A percentile compares a stretch with the other conserved stretches of the same genome.
phyloP scores from a whole-genome alignment of 2,329 filamentous ascomycete genomes.

The Cladosporium sp. region DNA sequence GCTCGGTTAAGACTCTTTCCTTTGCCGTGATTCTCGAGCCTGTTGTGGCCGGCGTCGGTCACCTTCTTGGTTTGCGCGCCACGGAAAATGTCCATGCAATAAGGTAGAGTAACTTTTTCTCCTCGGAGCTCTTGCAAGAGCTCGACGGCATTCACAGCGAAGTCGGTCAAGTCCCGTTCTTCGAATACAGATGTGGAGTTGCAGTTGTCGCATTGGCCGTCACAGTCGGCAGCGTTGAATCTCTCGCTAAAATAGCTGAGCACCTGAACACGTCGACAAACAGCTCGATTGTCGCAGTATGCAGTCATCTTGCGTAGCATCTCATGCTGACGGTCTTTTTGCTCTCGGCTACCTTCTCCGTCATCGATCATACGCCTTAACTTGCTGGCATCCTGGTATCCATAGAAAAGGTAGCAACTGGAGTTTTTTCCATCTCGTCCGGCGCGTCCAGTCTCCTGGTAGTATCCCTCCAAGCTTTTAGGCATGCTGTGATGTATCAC shows the following conservation, averaged over 20 bases:
- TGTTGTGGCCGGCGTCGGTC: slow-evolving; percentile 49
- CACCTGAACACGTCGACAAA: slow-evolving; percentile 84
- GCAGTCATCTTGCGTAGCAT: slow-evolving; percentile 84
- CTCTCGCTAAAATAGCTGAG: slow-evolving; percentile 91
- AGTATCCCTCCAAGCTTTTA: slow-evolving; percentile 96
- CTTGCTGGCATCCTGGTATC: slow-evolving; percentile 69
- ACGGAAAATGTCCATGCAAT: slow-evolving; percentile 80
- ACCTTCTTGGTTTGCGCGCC: slow-evolving; percentile 62
- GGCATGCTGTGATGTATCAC: slow-evolving; percentile 91
- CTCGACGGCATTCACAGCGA: slow-evolving; percentile 66
- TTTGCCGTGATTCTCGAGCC: slow-evolving; percentile 59
- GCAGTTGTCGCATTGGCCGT: slow-evolving; percentile 84
- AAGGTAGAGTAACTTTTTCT: slow-evolving; percentile 65
- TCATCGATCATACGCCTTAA: slow-evolving; percentile 78
- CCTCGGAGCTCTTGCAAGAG: slow-evolving; percentile 59
- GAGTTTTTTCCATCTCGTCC: slow-evolving; percentile 86
- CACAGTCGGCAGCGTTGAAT: slow-evolving; percentile 63
- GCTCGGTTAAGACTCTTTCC: slow-evolving; percentile 67
- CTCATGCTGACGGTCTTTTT: slow-evolving; percentile 76
- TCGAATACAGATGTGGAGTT: slow-evolving; percentile 67
- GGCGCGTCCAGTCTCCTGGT: slow-evolving; percentile 94
- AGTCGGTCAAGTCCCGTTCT: slow-evolving; percentile 69
- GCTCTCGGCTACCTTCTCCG: slow-evolving; percentile 69
- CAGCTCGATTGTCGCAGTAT: slow-evolving; percentile 83
- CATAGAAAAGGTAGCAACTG: slow-evolving; percentile 86